Base-by-base conservation (phyloP, 768 basidiomycete genomes). In the Suillus decipiens region DNA sequence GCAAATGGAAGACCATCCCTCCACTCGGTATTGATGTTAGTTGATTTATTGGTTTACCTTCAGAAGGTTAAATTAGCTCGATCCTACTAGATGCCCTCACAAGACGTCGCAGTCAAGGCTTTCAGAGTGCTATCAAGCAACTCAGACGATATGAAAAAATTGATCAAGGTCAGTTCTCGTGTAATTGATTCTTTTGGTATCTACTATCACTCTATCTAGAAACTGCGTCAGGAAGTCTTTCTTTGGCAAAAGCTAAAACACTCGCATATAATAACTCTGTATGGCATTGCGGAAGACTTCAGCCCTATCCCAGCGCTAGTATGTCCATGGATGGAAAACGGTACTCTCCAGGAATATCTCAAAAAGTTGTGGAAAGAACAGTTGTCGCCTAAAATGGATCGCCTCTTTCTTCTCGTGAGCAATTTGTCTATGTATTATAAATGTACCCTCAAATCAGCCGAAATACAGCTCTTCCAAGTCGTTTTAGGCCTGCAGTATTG, bases 271-370 rank as follows among this genome's bases (percentile, higher is more conserved):
- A 22, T 72, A 5, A 64, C 66, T 14, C 61, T 71, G 22, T 61
- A 54, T 37, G 69, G 71, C 15, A 55, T 60, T 7, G n/a, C 66
- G 15, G 59, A 54, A 22, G 66, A 54, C 2, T 72, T 70, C 62
- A 71, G 65, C 2, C 55, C 42, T 7, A 51, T 70, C 33, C 60
- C 58, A 10, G 64, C 71, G 12, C 64, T 72, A 62, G 71, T 72
- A 14, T 69, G 65, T 47, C 71, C 71, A 0, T 72, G 71, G 71
- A 59, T 66, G 47, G 67, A 72, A 33, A 71, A 72, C 51, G 73
- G 72, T 2, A 61, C 59, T 2, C 55, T 74, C 36, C 63, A 59
- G 2, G 36, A 55, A 10, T 72, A 72, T 57, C 63, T 70, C 5
- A 2, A 19, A 2, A 19, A 2, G 10, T n/a, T 24, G 6, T 58